Conservation (phyloP, 345 rosid genomes). For the Citropsis articulata region DNA sequence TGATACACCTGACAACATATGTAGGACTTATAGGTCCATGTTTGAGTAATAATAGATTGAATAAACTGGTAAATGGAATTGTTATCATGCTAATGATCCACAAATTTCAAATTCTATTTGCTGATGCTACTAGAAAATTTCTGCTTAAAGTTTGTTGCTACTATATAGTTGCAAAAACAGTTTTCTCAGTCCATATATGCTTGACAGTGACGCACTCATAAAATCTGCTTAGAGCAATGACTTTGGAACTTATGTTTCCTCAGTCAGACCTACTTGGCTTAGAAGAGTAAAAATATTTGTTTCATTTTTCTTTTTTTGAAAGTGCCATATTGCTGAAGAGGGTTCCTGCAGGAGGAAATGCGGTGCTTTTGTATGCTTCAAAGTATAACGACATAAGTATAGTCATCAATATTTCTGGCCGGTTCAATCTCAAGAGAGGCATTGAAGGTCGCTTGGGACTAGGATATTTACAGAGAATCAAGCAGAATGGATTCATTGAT, state of each 20-base stretch:
- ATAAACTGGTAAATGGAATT: background rate
- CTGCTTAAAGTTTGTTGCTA: background rate
- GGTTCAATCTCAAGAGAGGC: constrained; percentile 67
- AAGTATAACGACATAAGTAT: constrained; percentile 54
- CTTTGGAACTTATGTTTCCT: background rate
- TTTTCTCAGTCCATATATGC: background rate
- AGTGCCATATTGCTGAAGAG: constrained; percentile 6
- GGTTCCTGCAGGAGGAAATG: constrained; percentile 72
- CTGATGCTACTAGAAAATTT: background rate
- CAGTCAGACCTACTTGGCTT: background rate
- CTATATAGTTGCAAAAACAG: background rate
- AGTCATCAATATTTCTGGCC: constrained; percentile 71
- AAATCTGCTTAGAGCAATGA: background rate
- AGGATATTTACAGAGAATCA: constrained; percentile 56
- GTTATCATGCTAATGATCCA: background rate
- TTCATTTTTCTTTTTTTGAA: background rate
- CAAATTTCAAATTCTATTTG: background rate
- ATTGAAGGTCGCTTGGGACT: constrained; percentile 74
- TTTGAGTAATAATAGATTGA: background rate
- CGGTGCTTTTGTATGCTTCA: constrained; percentile 77
- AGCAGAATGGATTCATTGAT: constrained; percentile 61
- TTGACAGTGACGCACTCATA: background rate
- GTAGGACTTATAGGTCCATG: background rate
- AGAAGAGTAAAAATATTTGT: background rate
- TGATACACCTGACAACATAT: background rate